A percentile compares a stretch with the other conserved stretches of the same genome.
These are phyloP conservation scores for Pleomassaria siparia DNA, from an alignment of 2,329 filamentous ascomycete species.

Conservation along the genomic window DNA sequence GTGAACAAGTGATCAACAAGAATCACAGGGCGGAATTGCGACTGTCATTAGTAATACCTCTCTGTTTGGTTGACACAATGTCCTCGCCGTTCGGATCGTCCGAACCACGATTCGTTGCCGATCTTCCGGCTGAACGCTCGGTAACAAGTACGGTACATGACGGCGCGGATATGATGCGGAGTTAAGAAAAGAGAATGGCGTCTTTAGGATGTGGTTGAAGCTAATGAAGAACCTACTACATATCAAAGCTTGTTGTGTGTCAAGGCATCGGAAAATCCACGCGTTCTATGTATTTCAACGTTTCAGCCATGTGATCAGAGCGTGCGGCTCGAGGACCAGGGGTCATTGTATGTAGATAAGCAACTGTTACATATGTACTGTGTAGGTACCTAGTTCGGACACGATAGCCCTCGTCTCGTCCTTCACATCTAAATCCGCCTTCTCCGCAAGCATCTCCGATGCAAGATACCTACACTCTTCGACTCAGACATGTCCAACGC, in stretches of 20 bases:
- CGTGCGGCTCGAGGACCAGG: too few species aligned
- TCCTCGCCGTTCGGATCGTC: not conserved
- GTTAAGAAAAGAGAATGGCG: not conserved
- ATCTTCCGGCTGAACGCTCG: conserved; percentile 2
- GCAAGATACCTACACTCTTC: not conserved
- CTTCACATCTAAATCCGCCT: not conserved
- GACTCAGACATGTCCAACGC: not conserved
- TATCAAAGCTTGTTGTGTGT: not conserved
- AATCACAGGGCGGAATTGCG: too few species aligned
- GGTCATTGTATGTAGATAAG: too few species aligned
- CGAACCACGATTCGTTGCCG: not conserved
- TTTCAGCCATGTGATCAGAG: too few species aligned
- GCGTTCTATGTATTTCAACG: too few species aligned
- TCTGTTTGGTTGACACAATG: too few species aligned
- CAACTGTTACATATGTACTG: too few species aligned
- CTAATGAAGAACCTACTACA: not conserved
- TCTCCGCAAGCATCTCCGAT: not conserved
- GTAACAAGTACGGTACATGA: not conserved
- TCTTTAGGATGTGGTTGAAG: not conserved
- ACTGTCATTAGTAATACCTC: not conserved
- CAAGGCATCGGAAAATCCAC: not conserved
- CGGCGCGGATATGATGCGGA: not conserved
- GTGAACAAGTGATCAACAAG: too few species aligned
- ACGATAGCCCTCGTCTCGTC: too few species aligned
- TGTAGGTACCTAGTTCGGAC: too few species aligned